Evolutionary conservation across 2,329 filamentous ascomycete genomes (phyloP).

Genomic region (Hypoxylon sp.): DNA sequence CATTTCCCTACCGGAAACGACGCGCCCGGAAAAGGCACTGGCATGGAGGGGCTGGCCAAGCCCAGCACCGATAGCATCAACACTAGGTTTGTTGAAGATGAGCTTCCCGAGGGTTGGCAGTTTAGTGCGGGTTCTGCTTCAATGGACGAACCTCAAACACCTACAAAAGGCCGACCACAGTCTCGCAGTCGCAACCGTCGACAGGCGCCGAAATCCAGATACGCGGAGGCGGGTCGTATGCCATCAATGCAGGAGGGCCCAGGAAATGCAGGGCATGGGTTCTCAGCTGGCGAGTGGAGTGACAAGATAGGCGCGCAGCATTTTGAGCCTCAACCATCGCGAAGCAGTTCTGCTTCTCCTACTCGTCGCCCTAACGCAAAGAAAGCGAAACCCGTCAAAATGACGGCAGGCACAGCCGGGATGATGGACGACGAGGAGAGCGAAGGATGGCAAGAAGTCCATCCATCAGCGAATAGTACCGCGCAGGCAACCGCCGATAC

Average conservation of each 20-base stretch:
- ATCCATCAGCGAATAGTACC: conserved; percentile 36
- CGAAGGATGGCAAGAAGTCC: conserved; percentile 54
- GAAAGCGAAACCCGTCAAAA: conserved; percentile 72
- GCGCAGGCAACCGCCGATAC: conserved; percentile 58
- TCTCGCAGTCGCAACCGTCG: conserved; percentile 60
- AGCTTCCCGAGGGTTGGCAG: conserved; percentile 62
- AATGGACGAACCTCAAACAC: conserved; percentile 49
- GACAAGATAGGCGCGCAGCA: conserved; percentile 68
- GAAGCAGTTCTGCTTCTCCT: conserved; percentile 61
- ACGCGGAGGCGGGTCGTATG: conserved; percentile 45
- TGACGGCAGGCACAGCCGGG: conserved; percentile 62
- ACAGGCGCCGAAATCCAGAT: conserved; percentile 54
- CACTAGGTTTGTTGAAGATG: conserved; percentile 70
- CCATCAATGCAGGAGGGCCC: conserved; percentile 45
- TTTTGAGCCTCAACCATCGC: conserved; percentile 64
- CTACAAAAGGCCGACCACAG: conserved; percentile 57
- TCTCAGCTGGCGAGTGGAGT: conserved; percentile 68
- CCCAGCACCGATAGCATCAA: conserved; percentile 73
- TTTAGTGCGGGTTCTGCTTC: conserved; percentile 66
- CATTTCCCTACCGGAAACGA: conserved; percentile 63
- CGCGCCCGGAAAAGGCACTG: conserved; percentile 57
- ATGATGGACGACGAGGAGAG: conserved; percentile 64
- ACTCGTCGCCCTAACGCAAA: conserved; percentile 67
- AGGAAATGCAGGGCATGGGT: conserved; percentile 55
- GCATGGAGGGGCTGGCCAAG: conserved; percentile 61